These are phyloP conservation scores for Malus hybrid DNA, from an alignment of 331 rosid genomes.

Conservation along the genomic window DNA sequence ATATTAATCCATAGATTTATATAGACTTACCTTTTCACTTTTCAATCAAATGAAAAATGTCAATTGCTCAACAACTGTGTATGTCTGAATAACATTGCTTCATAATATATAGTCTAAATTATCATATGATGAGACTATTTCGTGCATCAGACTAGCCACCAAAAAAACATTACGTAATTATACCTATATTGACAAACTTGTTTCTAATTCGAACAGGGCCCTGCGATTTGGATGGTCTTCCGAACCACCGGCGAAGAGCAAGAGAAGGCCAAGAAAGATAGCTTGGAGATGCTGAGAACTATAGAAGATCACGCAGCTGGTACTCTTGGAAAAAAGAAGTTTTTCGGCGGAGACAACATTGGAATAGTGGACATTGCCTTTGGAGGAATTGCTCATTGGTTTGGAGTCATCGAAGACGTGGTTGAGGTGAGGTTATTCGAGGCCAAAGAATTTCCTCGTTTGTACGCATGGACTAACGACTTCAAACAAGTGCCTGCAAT, in stretches of 20 bases:
- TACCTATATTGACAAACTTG: not conserved
- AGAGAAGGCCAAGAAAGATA: slow-evolving; percentile 25
- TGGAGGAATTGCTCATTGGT: slow-evolving; percentile 20
- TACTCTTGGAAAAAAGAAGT: not conserved
- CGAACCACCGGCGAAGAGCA: slow-evolving; percentile 15
- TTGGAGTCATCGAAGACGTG: too few relatives aligned
- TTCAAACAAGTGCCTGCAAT: slow-evolving; percentile 13
- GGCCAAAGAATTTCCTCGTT: not conserved
- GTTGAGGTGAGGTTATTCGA: too few relatives aligned
- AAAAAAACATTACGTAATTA: not conserved
- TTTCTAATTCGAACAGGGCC: not conserved
- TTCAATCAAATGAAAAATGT: too few relatives aligned
- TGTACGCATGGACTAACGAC: slow-evolving; percentile 17
- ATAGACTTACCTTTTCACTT: too few relatives aligned
- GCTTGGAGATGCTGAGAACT: slow-evolving; percentile 10
- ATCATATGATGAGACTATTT: not conserved
- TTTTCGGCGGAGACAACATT: slow-evolving; percentile 26
- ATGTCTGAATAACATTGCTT: too few relatives aligned
- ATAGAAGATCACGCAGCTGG: slow-evolving; percentile 17
- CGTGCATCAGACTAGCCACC: not conserved
- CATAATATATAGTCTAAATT: too few relatives aligned
- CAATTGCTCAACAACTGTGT: too few relatives aligned
- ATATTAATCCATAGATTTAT: too few relatives aligned
- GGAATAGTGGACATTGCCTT: slow-evolving; percentile 27
- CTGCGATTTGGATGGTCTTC: not conserved